A percentile compares a stretch with the other conserved stretches of the same genome.
phyloP scores from a whole-genome alignment of 164 flowering plant genomes.

The Vitis labrusca region DNA sequence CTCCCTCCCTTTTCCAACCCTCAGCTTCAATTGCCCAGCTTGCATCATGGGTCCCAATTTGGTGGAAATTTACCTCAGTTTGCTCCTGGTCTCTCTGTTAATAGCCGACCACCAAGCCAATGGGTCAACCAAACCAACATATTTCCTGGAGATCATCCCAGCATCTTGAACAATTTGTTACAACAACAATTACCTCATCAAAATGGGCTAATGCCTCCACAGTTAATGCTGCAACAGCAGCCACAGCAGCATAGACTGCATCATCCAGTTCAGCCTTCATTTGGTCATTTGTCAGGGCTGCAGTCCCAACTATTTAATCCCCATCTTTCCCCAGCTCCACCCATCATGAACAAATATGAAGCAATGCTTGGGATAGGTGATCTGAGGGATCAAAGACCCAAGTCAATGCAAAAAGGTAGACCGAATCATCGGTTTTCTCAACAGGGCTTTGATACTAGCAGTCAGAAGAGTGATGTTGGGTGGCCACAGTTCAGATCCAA shows the following conservation, averaged over 20 bases:
- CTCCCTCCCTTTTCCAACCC: constrained; percentile 36
- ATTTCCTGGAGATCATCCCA: constrained; percentile 41
- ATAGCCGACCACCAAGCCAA: constrained; percentile 40
- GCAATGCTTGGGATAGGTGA: constrained; percentile 35
- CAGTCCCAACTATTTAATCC: constrained; percentile 45
- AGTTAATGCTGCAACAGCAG: constrained; percentile 32
- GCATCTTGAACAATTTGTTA: constrained; percentile 35
- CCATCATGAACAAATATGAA: constrained; percentile 46
- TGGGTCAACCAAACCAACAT: constrained; percentile 41
- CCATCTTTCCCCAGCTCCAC: constrained; percentile 49
- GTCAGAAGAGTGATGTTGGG: constrained; percentile 36
- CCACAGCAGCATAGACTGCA: constrained; percentile 50
- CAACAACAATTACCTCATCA: constrained; percentile 55
- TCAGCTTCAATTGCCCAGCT: constrained; percentile 33
- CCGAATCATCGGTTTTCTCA: constrained; percentile 32
- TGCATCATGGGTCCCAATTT: constrained; percentile 45
- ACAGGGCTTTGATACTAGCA: constrained; percentile 32
- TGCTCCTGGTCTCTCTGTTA: constrained; percentile 28
- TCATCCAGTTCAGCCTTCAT: constrained; percentile 43
- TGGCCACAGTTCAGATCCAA: constrained; percentile 55
- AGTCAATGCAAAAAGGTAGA: constrained; percentile 31
- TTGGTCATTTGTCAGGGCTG: constrained; percentile 43
- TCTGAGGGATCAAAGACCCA: constrained; percentile 37
- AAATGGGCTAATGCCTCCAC: constrained; percentile 53
- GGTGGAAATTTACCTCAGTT: constrained; percentile 48